These are phyloP conservation scores for Candida peoriensis DNA, from an alignment of 805 yeast species.

Conservation along the genomic window DNA sequence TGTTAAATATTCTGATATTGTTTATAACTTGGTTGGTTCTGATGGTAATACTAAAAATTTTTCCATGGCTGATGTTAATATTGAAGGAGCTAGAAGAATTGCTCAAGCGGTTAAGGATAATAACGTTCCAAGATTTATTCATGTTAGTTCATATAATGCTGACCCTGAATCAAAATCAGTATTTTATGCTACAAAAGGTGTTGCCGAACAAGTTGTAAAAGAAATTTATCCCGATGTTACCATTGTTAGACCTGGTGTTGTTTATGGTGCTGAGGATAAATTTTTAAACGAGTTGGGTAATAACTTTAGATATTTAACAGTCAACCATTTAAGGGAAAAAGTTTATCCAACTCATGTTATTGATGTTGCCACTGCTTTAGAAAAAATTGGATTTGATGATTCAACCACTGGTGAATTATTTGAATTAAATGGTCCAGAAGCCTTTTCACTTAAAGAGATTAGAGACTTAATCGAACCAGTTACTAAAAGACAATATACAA, in stretches of 20 bases:
- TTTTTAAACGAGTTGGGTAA: conserved; percentile 58
- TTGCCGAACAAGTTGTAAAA: conserved; percentile 67
- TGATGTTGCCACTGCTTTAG: conserved; percentile 77
- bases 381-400: conserved; percentile 76
- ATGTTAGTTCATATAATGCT: conserved; percentile 78
- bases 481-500: conserved; percentile 38
- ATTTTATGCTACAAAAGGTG: conserved; percentile 75
- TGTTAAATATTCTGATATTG: conserved; percentile 78
- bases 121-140: conserved; percentile 69
- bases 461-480: conserved; percentile 66
- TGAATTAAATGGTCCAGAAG: conserved; percentile 73
- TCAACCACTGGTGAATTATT: conserved; percentile 70
- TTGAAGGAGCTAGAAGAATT: conserved; percentile 73
- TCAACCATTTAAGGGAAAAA: conserved; percentile 57
- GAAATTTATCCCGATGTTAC: conserved; percentile 70
- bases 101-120: conserved; percentile 66
- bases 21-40: conserved; percentile 73
- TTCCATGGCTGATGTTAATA: conserved; percentile 76
- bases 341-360: conserved; percentile 68
- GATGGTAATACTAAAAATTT: conserved; percentile 76
- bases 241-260: conserved; percentile 79
- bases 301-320: conserved; percentile 56
- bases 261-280: conserved; percentile 71
- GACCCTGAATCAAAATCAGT: conserved; percentile 59
- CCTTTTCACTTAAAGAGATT: conserved; percentile 54